Base-by-base conservation (phyloP, 2,329 filamentous ascomycete genomes). In the Fusarium brachygibbosum region DNA sequence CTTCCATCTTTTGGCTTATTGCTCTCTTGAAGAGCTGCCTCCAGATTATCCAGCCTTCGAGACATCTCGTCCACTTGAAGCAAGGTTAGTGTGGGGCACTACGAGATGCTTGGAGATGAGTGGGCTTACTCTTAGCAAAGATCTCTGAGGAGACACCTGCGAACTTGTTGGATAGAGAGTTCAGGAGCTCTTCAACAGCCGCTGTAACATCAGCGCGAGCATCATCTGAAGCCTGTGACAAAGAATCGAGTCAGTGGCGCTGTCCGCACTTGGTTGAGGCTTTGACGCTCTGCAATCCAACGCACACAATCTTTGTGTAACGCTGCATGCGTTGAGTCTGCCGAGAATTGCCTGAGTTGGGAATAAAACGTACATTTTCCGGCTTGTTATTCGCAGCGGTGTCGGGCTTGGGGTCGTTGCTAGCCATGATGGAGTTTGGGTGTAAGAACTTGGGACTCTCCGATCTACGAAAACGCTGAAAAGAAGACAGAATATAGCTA, bases 31-130 rank as follows among this genome's bases (percentile, higher is more conserved):
- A 97, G 84, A 16, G 90, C 90, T 25, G 91, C 85, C 78, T 97
- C 94, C 13, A 98, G 85, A 60, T 90, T 93, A 77, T 98, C 94
- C 23, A 98, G 82, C 28, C 94, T 88, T 64, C 91, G 86, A 16
- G 93, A 92, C 94, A 98, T 97, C 68, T 97, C 94, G 76, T 97
- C 94, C 92, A 98, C 94, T 97, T 64, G 42, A 53, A n/a, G 29
- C 31, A 19, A 10, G 4, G 63, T 75, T 17, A 76, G 68, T 25
- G 32, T 52, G 42, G 42, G 51, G 41, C 44, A 50, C 10, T 16
- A 25, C 9, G 12, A 29, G 12, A 25, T 34, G 14, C 19, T 17
- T 14, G 17, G 31, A 19, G n/a, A n/a, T 21, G n/a, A 40, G 21
- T 21, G 38, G 10, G 82, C 90, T 78, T 80, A 97, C 94, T 93